phyloP scores from a whole-genome alignment of 192 early-diverging fungal genomes.

The Neocallimastix lanati region DNA sequence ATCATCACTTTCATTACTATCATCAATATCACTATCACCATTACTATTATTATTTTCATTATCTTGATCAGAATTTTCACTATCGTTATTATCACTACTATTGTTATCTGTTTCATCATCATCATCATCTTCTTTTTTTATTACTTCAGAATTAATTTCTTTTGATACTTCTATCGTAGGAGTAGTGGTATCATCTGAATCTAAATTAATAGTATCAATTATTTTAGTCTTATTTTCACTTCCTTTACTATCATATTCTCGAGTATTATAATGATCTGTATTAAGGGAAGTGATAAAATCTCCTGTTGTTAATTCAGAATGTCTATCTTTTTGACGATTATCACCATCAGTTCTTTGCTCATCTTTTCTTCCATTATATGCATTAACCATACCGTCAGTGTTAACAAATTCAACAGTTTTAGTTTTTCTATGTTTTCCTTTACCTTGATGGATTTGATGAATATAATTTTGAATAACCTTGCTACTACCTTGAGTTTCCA shows the following conservation, averaged over 20 bases:
- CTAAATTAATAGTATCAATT: neutral
- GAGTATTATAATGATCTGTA: neutral
- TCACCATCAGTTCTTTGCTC: neutral
- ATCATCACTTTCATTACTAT: neutral
- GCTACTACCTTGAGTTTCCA: neutral
- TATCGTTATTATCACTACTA: neutral
- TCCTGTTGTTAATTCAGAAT: neutral
- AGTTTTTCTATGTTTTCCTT: neutral
- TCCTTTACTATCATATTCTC: neutral
- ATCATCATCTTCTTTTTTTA: neutral
- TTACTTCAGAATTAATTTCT: neutral
- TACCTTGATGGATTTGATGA: neutral
- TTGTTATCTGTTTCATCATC: neutral
- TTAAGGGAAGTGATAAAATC: neutral
- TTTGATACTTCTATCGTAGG: neutral
- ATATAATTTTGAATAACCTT: neutral
- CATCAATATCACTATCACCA: neutral
- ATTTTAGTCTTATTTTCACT: neutral
- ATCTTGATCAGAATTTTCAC: neutral
- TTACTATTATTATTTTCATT: neutral
- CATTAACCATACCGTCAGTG: neutral
- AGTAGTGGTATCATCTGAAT: neutral
- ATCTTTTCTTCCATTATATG: neutral
- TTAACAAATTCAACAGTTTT: neutral
- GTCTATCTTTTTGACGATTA: neutral